Evolutionary conservation across 1,284 basidiomycete species (phyloP).

Genomic region (Ustilago curta): DNA sequence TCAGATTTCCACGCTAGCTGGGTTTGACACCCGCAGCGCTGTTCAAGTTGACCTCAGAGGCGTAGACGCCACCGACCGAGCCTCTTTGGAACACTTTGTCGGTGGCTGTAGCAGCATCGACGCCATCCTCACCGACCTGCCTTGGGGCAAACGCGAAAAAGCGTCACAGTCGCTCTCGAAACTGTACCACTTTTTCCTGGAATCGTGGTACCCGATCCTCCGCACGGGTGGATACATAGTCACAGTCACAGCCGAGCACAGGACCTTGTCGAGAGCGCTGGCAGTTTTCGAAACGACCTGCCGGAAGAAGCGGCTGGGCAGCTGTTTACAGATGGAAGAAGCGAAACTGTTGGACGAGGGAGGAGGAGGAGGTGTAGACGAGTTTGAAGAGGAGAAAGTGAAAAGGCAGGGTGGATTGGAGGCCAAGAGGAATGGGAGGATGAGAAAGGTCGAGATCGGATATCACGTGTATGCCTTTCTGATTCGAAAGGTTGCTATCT

Average conservation of each 20-base stretch:
- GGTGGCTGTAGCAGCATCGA: constrained; percentile 38
- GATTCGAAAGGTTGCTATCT: constrained; percentile 40
- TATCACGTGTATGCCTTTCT: constrained; percentile 53
- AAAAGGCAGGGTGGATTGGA: constrained; percentile 36
- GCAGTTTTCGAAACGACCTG: constrained; percentile 39
- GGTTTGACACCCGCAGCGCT: constrained; percentile 4
- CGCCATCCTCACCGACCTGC: constrained; percentile 53
- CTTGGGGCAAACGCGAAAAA: constrained; percentile 51
- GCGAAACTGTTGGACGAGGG: constrained; percentile 26
- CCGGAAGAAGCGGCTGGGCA: constrained; percentile 34
- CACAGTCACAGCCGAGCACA: constrained; percentile 47
- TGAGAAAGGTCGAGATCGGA: constrained; percentile 54
- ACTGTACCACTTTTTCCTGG: constrained; percentile 41
- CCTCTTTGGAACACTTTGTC: constrained; percentile 30
- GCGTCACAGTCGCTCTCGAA: constrained; percentile 36
- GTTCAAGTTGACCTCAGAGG: constrained; percentile 18
- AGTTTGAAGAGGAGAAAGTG: constrained; percentile 35
- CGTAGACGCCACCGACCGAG: constrained; percentile 34
- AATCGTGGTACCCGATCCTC: constrained; percentile 41
- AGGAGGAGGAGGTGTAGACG: neutral
- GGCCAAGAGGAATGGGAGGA: constrained; percentile 24
- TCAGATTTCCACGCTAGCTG: constrained; percentile 27
- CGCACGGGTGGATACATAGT: constrained; percentile 45
- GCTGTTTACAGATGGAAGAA: constrained; percentile 28
- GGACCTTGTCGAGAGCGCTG: constrained; percentile 38